phyloP scores from a whole-genome alignment of 2,329 filamentous ascomycete species.

The Fusarium proliferatum region DNA sequence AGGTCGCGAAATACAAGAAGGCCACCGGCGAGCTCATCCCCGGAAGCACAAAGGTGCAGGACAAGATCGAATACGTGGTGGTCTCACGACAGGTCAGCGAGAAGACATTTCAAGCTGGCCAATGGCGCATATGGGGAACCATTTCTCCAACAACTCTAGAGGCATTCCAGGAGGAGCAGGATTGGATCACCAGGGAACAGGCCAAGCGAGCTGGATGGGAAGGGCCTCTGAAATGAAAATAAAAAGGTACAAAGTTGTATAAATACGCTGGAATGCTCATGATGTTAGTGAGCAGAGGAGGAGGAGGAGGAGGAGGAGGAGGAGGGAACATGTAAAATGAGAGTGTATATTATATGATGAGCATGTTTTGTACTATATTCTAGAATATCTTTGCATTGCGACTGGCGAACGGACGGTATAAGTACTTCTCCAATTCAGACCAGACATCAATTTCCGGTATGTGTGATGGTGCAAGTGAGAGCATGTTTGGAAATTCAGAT shows the following conservation, averaged over 20 bases:
- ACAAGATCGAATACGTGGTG: conserved; percentile 73
- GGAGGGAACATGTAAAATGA: conserved; percentile 38
- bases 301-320: conserved; percentile 1
- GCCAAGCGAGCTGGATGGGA: conserved; percentile 50
- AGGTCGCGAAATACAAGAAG: conserved; percentile 56
- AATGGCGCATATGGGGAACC: conserved; percentile 76
- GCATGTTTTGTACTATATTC: conserved; percentile 45
- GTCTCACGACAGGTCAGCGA: conserved; percentile 62
- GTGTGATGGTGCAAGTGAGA: neutral
- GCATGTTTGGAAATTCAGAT: neutral
- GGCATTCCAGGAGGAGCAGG: conserved; percentile 51
- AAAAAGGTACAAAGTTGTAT: conserved; percentile 5
- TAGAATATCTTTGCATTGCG: conserved; percentile 41
- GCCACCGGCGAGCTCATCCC: conserved; percentile 54
- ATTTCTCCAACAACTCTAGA: conserved; percentile 64
- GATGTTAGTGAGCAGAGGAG: neutral
- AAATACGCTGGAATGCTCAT: neutral
- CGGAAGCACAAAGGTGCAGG: conserved; percentile 61
- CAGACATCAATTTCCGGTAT: neutral
- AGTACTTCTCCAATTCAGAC: conserved; percentile 40
- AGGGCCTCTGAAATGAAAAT: conserved; percentile 24
- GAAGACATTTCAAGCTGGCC: conserved; percentile 58
- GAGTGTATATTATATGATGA: conserved; percentile 45
- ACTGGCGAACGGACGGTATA: conserved; percentile 35
- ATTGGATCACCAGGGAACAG: conserved; percentile 49